Percentiles rank a stretch among this genome's conserved stretches.
Evolutionary conservation across 73 alveolate species (phyloP).

Genomic region (Symbiodinium natans): DNA sequence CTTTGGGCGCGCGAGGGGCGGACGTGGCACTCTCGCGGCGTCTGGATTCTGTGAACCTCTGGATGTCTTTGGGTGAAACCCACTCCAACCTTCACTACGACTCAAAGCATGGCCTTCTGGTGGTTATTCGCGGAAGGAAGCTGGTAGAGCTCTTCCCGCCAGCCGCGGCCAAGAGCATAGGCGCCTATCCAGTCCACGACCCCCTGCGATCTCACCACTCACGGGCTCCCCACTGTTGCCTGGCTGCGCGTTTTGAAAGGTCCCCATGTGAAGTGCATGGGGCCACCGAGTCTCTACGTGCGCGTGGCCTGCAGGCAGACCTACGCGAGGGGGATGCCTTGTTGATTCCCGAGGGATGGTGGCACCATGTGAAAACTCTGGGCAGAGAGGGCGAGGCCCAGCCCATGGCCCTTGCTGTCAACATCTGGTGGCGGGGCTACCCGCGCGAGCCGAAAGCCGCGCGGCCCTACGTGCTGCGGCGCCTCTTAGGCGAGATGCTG

Average conservation of each 20-base stretch:
- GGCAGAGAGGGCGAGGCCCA: neutral
- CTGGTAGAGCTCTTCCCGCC: conserved; percentile 82
- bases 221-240: conserved; percentile 84
- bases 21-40: neutral
- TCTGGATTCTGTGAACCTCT: conserved; percentile 51
- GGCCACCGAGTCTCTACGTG: conserved; percentile 43
- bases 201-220: conserved; percentile 91
- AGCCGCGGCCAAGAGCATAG: conserved; percentile 12
- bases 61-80: conserved; percentile 51
- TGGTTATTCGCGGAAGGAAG: conserved; percentile 46
- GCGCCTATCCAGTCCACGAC: conserved; percentile 54
- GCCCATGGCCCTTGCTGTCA: conserved; percentile 68
- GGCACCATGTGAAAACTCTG: conserved; percentile 73
- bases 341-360: conserved; percentile 92
- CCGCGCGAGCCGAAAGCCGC: conserved; percentile 78
- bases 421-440: conserved; percentile 81
- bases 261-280: conserved; percentile 2
- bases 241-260: conserved; percentile 26
- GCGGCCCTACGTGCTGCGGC: conserved; percentile 70
- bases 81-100: conserved; percentile 91
- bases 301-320: conserved; percentile 29
- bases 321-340: conserved; percentile 54
- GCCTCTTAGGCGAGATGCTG: conserved; percentile 62
- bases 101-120: conserved; percentile 80
- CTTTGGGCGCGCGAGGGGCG: neutral